Percentiles rank a stretch among this genome's conserved stretches.
phyloP scores from a whole-genome alignment of 352 stramenopile genomes.

The Globisporangium alternatum region DNA sequence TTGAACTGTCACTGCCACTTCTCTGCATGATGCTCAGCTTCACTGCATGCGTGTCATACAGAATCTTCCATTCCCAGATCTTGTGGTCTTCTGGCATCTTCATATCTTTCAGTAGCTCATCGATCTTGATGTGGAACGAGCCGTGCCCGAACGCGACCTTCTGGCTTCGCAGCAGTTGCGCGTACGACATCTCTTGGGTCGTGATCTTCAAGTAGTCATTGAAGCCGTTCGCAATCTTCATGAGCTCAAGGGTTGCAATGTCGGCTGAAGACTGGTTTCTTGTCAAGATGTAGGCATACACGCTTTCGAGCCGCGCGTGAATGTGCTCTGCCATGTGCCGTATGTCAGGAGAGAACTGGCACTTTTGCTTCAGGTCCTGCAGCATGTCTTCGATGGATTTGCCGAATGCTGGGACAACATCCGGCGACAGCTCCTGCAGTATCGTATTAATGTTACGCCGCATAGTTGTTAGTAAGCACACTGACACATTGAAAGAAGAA shows the following conservation, averaged over 20 bases:
- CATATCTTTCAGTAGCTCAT: neutral
- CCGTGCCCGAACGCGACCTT: neutral
- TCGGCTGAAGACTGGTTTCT: neutral
- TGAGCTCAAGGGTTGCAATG: neutral
- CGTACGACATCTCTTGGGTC: neutral
- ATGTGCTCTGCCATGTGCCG: slow-evolving; percentile 1
- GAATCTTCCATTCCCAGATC: neutral
- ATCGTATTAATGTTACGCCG: neutral
- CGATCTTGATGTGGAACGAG: slow-evolving; percentile 10
- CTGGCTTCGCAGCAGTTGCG: neutral
- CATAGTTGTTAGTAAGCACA: neutral
- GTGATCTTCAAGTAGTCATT: neutral
- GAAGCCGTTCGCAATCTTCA: neutral
- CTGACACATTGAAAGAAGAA: neutral
- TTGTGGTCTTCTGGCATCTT: neutral
- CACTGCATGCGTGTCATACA: neutral
- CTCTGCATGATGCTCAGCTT: neutral
- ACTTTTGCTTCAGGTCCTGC: slow-evolving; percentile 8
- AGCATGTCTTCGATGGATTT: slow-evolving; percentile 9
- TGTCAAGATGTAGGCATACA: neutral
- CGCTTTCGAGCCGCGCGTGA: neutral
- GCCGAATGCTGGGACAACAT: neutral
- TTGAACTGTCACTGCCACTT: neutral
- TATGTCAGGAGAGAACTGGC: neutral
- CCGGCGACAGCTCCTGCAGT: neutral